These are phyloP conservation scores for Lachnellula occidentalis DNA, from an alignment of 2,329 filamentous ascomycete species.

Conservation along the genomic window DNA sequence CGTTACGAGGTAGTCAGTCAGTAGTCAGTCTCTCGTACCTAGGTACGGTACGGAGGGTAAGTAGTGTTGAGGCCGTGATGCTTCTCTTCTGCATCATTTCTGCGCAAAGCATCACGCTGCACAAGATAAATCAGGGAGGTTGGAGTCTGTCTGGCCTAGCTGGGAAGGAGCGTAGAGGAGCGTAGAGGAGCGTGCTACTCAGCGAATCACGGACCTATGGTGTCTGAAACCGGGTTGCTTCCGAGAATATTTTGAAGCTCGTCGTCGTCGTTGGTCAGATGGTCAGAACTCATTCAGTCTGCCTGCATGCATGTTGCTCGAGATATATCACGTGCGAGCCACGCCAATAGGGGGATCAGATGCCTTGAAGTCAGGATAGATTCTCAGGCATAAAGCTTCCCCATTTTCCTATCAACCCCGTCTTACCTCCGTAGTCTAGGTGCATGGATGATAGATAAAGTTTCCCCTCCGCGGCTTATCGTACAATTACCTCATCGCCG, in stretches of 20 bases:
- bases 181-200: too few species aligned
- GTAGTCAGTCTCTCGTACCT: too few species aligned
- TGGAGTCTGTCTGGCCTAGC: neutral
- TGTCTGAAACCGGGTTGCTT: neutral
- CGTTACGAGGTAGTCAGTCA: too few species aligned
- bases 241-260: neutral
- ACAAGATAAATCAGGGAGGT: neutral
- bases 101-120: neutral
- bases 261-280: neutral
- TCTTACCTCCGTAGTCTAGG: too few species aligned
- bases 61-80: neutral
- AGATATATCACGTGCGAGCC: too few species aligned
- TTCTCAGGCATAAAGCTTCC: neutral
- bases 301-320: neutral
- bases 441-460: constrained; percentile 12
- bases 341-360: too few species aligned
- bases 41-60: too few species aligned
- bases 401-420: neutral
- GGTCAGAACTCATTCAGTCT: neutral
- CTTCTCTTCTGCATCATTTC: neutral
- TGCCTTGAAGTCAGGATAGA: too few species aligned
- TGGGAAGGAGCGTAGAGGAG: neutral
- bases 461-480: constrained; percentile 5
- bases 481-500: constrained; percentile 12
- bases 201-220: neutral